These are phyloP conservation scores for Marchantia polymorpha DNA, from an alignment of 225 moss, liverwort and hornwort genomes.

Conservation along the genomic window DNA sequence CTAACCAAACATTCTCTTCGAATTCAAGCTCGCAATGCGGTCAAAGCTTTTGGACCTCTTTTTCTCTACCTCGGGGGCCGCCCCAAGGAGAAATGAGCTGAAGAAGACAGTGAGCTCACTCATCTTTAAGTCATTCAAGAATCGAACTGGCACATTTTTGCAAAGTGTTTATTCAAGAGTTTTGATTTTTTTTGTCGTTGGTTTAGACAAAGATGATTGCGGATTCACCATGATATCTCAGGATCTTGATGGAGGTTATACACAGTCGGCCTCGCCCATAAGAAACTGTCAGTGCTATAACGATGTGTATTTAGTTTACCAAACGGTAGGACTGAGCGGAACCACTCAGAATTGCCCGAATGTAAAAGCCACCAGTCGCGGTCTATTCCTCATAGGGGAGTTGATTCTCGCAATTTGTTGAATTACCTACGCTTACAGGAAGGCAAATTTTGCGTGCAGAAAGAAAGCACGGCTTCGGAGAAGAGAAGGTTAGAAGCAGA, in stretches of 20 bases:
- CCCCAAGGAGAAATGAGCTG: background rate
- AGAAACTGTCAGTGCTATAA: background rate
- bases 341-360: background rate
- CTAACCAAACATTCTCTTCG: background rate
- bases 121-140: background rate
- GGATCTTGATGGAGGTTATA: background rate
- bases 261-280: background rate
- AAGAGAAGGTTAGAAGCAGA: conserved; percentile 33
- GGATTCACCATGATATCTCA: background rate
- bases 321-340: background rate
- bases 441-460: conserved; percentile 5
- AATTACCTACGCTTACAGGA: background rate
- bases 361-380: background rate
- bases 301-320: no score
- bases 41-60: background rate
- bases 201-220: background rate
- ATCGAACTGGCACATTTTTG: background rate
- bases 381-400: background rate
- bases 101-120: background rate
- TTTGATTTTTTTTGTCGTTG: background rate
- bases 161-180: background rate
- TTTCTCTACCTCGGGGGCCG: background rate
- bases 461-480: conserved; percentile 14
- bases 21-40: background rate
- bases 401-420: background rate